Evolutionary conservation across 1,284 basidiomycete species (phyloP).

Genomic region (Ustilago hordei): DNA sequence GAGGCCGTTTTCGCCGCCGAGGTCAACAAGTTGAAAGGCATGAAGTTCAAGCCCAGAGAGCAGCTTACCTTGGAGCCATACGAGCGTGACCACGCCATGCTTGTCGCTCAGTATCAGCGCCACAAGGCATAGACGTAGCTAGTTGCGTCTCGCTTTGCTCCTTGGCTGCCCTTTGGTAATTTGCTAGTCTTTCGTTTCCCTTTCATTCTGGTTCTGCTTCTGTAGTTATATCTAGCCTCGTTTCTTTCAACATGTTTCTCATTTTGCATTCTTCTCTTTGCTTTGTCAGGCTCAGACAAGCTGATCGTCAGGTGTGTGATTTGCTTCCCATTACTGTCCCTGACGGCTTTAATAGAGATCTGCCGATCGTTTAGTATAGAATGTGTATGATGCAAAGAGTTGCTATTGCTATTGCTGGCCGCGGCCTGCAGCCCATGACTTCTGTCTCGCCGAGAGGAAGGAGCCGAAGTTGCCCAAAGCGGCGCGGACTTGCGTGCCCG

Average conservation of each 20-base stretch:
- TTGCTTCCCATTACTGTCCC: slow-evolving; percentile 10
- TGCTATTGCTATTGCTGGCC: slow-evolving; percentile 13
- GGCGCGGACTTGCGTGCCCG: slow-evolving; percentile 60
- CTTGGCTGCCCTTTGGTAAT: background rate
- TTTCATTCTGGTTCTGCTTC: slow-evolving; percentile 39
- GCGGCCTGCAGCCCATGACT: slow-evolving; percentile 47
- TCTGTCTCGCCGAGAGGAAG: slow-evolving; percentile 58
- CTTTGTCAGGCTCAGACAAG: background rate
- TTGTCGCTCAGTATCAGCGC: slow-evolving; percentile 68
- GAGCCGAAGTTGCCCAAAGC: slow-evolving; percentile 64
- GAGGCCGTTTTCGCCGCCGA: slow-evolving; percentile 91
- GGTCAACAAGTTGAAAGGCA: slow-evolving; percentile 81
- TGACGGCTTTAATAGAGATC: too few relatives aligned
- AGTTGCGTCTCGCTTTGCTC: background rate
- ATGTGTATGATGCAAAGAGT: background rate
- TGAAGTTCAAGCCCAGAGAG: slow-evolving; percentile 79
- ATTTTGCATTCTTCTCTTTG: slow-evolving; percentile 29
- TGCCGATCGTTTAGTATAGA: too few relatives aligned
- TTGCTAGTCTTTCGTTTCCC: slow-evolving; percentile 15
- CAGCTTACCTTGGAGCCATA: slow-evolving; percentile 79
- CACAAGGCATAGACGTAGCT: slow-evolving; percentile 43
- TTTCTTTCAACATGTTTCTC: slow-evolving; percentile 37
- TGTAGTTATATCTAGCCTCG: slow-evolving; percentile 53
- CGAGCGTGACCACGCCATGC: slow-evolving; percentile 69
- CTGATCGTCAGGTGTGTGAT: background rate